Conservation (phyloP, 2,329 filamentous ascomycete genomes). For the Aspergillus unguis region DNA sequence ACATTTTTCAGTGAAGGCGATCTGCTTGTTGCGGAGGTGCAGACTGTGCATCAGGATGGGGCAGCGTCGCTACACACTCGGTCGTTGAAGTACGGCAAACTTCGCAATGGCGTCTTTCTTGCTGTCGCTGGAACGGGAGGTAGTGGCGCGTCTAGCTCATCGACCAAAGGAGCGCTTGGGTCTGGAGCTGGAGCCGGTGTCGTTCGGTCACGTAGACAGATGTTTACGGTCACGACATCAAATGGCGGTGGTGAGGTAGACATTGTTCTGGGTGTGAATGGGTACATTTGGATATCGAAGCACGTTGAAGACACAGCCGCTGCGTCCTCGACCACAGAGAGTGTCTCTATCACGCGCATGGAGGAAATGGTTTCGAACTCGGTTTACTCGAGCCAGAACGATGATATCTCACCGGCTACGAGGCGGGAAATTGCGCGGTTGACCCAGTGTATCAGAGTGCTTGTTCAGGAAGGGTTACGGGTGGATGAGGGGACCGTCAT, state of each 20-base stretch:
- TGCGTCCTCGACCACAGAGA: slow-evolving; percentile 45
- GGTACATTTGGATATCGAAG: slow-evolving; percentile 93
- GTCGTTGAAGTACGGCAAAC: slow-evolving; percentile 87
- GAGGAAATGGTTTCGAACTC: slow-evolving; percentile 82
- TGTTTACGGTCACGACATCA: slow-evolving; percentile 67
- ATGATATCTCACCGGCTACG: slow-evolving; percentile 71
- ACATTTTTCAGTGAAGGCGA: slow-evolving; percentile 97
- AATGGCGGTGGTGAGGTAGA: slow-evolving; percentile 62
- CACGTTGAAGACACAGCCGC: slow-evolving; percentile 59
- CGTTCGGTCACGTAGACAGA: slow-evolving; percentile 76
- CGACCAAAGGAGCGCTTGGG: slow-evolving; percentile 30
- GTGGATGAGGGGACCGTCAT: slow-evolving; percentile 90
- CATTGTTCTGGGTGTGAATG: slow-evolving; percentile 89
- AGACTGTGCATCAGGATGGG: slow-evolving; percentile 81
- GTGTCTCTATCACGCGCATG: slow-evolving; percentile 71
- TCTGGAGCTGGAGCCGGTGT: slow-evolving; percentile 52
- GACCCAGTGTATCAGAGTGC: slow-evolving; percentile 72
- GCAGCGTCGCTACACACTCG: slow-evolving; percentile 85
- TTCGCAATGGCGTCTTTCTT: slow-evolving; percentile 88
- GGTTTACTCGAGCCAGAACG: slow-evolving; percentile 94
- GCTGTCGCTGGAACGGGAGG: slow-evolving; percentile 77
- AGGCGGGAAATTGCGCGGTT: slow-evolving; percentile 85
- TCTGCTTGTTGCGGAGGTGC: slow-evolving; percentile 89
- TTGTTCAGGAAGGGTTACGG: slow-evolving; percentile 76
- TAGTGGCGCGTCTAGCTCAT: slow-evolving; percentile 48